phyloP scores from a whole-genome alignment of 371 early-diverging fungal species.

The Syncephalastrum sp. region DNA sequence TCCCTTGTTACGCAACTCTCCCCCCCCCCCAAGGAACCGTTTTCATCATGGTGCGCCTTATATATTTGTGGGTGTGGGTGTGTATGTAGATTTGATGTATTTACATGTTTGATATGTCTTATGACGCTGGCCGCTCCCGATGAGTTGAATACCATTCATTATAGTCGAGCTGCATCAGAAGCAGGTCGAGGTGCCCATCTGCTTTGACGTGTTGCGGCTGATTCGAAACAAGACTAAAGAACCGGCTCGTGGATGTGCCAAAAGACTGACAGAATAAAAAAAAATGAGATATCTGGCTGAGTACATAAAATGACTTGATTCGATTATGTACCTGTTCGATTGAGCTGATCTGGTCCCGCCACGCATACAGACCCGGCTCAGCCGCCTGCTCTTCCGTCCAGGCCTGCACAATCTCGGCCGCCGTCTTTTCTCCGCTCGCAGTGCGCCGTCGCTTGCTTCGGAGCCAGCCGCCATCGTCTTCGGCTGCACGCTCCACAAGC shows the following conservation, averaged over 20 bases:
- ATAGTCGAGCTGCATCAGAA: constrained; percentile 68
- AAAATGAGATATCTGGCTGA: background rate
- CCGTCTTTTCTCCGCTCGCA: constrained; percentile 19
- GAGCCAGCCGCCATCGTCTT: constrained; percentile 30
- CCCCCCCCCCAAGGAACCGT: too few relatives aligned
- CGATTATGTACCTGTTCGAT: constrained; percentile 27
- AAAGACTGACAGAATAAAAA: constrained; percentile 45
- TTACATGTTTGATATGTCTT: too few relatives aligned
- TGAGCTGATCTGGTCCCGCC: constrained; percentile 18
- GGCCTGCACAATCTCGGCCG: constrained; percentile 38
- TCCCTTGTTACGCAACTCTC: too few relatives aligned
- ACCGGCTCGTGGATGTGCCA: constrained; percentile 38
- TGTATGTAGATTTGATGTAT: too few relatives aligned
- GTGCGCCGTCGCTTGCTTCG: constrained; percentile 22
- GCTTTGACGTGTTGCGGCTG: constrained; percentile 42
- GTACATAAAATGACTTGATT: background rate
- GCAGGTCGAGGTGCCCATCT: constrained; percentile 53
- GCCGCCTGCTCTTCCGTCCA: constrained; percentile 24
- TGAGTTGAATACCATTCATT: constrained; percentile 48
- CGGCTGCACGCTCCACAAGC: constrained; percentile 23
- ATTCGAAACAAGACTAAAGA: constrained; percentile 47
- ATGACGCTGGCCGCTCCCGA: background rate
- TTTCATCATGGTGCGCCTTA: too few relatives aligned
- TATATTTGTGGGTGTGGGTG: too few relatives aligned
- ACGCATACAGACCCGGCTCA: constrained; percentile 9